Percentiles rank a stretch among this genome's conserved stretches.
phyloP scores from a whole-genome alignment of 768 basidiomycete species.

The Russula sp. region DNA sequence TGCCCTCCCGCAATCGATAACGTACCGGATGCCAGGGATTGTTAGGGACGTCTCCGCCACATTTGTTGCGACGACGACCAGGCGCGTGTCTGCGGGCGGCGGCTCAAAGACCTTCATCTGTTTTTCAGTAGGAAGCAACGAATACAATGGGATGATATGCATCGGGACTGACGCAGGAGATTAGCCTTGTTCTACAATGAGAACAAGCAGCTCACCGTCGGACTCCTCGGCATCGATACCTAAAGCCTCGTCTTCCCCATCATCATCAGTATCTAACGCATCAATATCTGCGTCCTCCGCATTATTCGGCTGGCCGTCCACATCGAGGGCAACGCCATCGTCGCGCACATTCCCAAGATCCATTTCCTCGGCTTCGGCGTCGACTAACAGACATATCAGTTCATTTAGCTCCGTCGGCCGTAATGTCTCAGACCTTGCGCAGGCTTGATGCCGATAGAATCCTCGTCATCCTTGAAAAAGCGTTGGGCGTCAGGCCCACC shows the following conservation, averaged over 20 bases:
- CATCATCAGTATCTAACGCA: conserved; percentile 68
- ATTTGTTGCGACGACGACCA: conserved; percentile 94
- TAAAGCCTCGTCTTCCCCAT: conserved; percentile 47
- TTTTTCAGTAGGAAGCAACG: conserved; percentile 84
- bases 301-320: conserved; percentile 42
- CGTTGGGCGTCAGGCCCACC: conserved; percentile 10
- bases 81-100: conserved; percentile 72
- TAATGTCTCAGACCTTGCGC: conserved; percentile 40
- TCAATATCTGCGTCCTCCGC: conserved; percentile 63
- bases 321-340: conserved; percentile 59
- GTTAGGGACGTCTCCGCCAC: conserved; percentile 96
- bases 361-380: conserved; percentile 76
- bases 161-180: conserved; percentile 59
- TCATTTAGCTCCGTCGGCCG: background rate
- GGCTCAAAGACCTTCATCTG: conserved; percentile 90
- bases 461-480: conserved; percentile 10
- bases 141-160: conserved; percentile 93
- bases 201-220: conserved; percentile 44
- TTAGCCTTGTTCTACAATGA: conserved; percentile 5
- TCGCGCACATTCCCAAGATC: conserved; percentile 51
- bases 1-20: conserved; percentile 92
- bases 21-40: conserved; percentile 95
- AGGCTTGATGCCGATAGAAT: conserved; percentile 31
- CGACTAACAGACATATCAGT: conserved; percentile 38
- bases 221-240: conserved; percentile 59